These are phyloP conservation scores for Didymella lethalis DNA, from an alignment of 2,329 filamentous ascomycete species.

Conservation along the genomic window DNA sequence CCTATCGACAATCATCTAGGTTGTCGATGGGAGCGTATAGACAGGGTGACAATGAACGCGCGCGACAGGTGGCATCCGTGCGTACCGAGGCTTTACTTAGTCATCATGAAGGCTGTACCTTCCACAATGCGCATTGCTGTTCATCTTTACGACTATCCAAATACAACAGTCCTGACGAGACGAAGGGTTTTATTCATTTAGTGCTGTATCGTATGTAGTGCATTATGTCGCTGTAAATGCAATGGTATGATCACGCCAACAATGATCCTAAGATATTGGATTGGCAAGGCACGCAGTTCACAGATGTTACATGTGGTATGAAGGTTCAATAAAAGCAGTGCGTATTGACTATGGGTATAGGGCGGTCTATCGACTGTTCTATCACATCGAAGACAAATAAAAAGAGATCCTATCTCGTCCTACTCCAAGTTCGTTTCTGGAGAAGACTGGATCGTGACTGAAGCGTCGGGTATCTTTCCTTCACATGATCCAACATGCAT, in stretches of 20 bases:
- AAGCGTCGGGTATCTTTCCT: constrained; percentile 40
- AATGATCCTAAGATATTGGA: no score
- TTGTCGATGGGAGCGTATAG: background rate
- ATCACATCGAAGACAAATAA: constrained; percentile 17
- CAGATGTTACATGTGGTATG: background rate
- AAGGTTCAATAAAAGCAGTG: constrained; percentile 10
- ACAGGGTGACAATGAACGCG: constrained; percentile 2
- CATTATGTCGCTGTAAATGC: background rate
- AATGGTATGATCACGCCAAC: background rate
- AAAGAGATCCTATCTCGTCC: constrained; percentile 5
- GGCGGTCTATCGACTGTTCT: constrained; percentile 24
- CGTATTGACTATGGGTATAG: constrained; percentile 26
- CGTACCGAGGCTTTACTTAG: constrained; percentile 18
- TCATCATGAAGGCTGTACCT: constrained; percentile 1
- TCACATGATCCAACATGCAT: constrained; percentile 20
- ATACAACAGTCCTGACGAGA: background rate
- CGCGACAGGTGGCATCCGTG: constrained; percentile 19
- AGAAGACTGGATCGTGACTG: constrained; percentile 28
- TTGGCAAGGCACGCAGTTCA: background rate
- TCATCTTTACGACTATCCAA: background rate
- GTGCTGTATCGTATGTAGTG: background rate
- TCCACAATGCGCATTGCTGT: background rate
- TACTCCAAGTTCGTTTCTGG: constrained; percentile 17
- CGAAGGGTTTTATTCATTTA: background rate
- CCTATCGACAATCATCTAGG: background rate